Evolutionary conservation across 2,329 filamentous ascomycete genomes (phyloP), one percentile per base, ranked within the genome.

Genomic region (Aureobasidium lini): DNA sequence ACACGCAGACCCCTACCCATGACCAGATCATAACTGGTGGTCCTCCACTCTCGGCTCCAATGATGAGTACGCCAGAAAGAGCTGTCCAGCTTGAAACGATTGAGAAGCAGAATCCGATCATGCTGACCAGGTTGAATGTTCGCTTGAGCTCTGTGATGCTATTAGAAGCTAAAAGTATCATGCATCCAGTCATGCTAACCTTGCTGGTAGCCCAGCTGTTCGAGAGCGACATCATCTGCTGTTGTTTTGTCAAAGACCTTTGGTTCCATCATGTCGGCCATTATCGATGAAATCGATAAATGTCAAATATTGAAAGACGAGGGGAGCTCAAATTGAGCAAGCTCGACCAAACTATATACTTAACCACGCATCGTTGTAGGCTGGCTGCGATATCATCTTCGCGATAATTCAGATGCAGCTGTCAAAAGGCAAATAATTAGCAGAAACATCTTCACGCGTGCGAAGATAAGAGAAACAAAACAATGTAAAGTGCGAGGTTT

Each of bases 41-140:
- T 1, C 81, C 81, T 13, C 81, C 81, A 37, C 79, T 76, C 60
- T 77, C 76, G 10, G 82, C 77, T 6, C 81, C 82, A 34, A 83
- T 76, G 54, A 81, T 80, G 43, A 84, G 75, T 0, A 82, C 79
- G 37, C 81, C 81, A 47, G 77, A 77, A 2, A 84, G 69, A 4
- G 81, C 81, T 34, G 78, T 81, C 81, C 81, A 84, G 66, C 74
- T 79, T 34, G 81, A 83, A 44, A 84, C 79, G 47, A 84, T 80
- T 60, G 75, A 79, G 68, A 84, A 84, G 47, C 76, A 78, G 69
- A 84, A 84, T 1, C 80, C 81, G 36, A 84, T 75, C 79, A 84
- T 84, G 37, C 81, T 80, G 31, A 83, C 63, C 6, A 83, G 68
- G 9, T 78, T 74, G 64, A 84, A 84, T 8, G 75, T 79, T 8